Conservation (phyloP, 495 filamentous ascomycete species). For the Trichoderma erinaceum region DNA sequence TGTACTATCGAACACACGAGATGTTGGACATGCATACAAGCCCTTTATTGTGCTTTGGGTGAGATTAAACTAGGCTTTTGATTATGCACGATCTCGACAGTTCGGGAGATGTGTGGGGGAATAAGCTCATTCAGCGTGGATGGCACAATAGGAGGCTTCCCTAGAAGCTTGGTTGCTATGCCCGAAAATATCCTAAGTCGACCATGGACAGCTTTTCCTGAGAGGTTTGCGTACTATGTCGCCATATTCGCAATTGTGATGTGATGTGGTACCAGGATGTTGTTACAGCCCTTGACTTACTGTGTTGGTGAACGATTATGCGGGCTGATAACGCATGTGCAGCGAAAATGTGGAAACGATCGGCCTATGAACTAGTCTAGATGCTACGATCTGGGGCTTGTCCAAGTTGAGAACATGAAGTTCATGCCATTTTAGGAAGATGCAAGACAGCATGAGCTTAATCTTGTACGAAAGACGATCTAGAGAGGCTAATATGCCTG, state of each 20-base stretch:
- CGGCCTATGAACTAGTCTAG: not conserved
- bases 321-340: not conserved
- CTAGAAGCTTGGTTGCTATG: not conserved
- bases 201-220: not conserved
- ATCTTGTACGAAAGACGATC: not conserved
- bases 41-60: not conserved
- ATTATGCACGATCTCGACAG: not conserved
- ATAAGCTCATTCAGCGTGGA: not conserved
- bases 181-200: not conserved
- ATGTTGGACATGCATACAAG: not conserved
- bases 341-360: not conserved
- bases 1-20: not conserved
- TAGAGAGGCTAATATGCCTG: not conserved
- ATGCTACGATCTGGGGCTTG: not conserved
- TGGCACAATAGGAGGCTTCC: not conserved
- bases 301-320: not conserved
- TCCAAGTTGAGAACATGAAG: not conserved
- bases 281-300: not conserved
- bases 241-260: slow-evolving; percentile 12
- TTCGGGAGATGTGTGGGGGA: not conserved
- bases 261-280: not conserved
- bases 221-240: not conserved
- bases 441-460: not conserved
- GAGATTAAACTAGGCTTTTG: not conserved
- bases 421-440: not conserved